These are phyloP conservation scores for Cladophialophora exuberans DNA, from an alignment of 2,329 filamentous ascomycete species.

Conservation along the genomic window DNA sequence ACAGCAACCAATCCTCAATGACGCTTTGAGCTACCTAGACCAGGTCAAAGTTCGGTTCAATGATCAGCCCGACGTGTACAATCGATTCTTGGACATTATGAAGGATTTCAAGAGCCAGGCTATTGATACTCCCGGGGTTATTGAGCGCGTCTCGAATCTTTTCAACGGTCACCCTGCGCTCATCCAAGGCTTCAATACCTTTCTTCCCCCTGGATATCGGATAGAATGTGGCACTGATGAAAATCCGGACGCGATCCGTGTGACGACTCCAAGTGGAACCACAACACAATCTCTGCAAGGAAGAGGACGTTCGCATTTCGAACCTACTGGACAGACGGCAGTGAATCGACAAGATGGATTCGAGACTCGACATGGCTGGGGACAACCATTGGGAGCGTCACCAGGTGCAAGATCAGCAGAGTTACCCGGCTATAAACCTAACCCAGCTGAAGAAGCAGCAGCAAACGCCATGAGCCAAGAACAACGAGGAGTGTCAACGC, in stretches of 20 bases:
- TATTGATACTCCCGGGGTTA: slow-evolving; percentile 96
- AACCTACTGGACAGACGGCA: slow-evolving; percentile 24
- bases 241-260: slow-evolving; percentile 92
- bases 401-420: slow-evolving; percentile 34
- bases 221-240: slow-evolving; percentile 95
- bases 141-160: slow-evolving; percentile 91
- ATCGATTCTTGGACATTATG: slow-evolving; percentile 97
- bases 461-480: slow-evolving; percentile 29
- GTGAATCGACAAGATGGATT: slow-evolving; percentile 27
- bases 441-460: slow-evolving; percentile 21
- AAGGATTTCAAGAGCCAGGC: slow-evolving; percentile 99
- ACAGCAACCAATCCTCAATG: slow-evolving; percentile 80
- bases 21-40: slow-evolving; percentile 92
- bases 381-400: slow-evolving; percentile 35
- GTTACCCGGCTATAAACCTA: slow-evolving; percentile 28
- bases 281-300: slow-evolving; percentile 83
- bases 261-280: slow-evolving; percentile 97
- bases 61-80: slow-evolving; percentile 96
- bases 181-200: slow-evolving; percentile 98
- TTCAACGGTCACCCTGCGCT: slow-evolving; percentile 94
- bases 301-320: slow-evolving; percentile 35
- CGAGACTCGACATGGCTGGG: slow-evolving; percentile 31
- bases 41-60: slow-evolving; percentile 98
- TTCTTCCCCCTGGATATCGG: slow-evolving; percentile 90
- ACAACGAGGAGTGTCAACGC: slow-evolving; percentile 45